Evolutionary conservation across 2,329 filamentous ascomycete genomes (phyloP), one percentile per base, ranked within the genome.

Genomic region (Beauveria medogensis): DNA sequence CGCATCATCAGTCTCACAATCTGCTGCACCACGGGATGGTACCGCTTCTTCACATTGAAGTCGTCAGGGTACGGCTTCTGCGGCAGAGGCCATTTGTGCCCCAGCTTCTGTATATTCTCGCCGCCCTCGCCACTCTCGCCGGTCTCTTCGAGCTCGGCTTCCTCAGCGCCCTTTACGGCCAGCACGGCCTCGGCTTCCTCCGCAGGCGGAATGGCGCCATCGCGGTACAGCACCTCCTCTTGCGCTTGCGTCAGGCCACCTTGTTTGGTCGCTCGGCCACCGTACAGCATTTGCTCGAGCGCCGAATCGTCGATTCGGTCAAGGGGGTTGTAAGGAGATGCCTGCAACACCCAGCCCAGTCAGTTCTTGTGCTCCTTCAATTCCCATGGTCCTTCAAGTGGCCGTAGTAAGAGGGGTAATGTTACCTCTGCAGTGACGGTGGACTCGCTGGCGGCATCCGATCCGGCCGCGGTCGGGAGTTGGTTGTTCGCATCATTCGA

Each of bases 1-100:
- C 81, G 80, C 93, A 97, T 99, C 65, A 99, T 76, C 67, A 96
- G 80, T 72, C 92, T 92, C 20, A 92, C 96, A 68, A 97, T 81
- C 77, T 97, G 94, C 65, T 88, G 80, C 53, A 97, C 80, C 8
- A 97, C 81, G 2, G 90, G 85, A 71, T 97, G 89, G 71, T 97
- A 96, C 69, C 94, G 85, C 71, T 90, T 80, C 74, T 92, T 89
- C 68, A 93, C 77, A 74, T 75, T 90, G 81, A 70, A 79, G 34
- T 77, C 69, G 59, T 82, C 80, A 10, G 87, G 82, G 57, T 92
- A 78, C 7, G 88, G 85, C 60, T 87, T 76, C 41, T 80, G 77
- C 1, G 92, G 92, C 64, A 91, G 77, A 4, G 84, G 85, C 69
- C 91, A 97, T 71, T 93, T 95, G 71, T 90, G 80, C n/a, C 90